Percentiles rank a stretch among this genome's conserved stretches.
Conservation (phyloP, 345 rosid species). For the Kernera saxatilis region DNA sequence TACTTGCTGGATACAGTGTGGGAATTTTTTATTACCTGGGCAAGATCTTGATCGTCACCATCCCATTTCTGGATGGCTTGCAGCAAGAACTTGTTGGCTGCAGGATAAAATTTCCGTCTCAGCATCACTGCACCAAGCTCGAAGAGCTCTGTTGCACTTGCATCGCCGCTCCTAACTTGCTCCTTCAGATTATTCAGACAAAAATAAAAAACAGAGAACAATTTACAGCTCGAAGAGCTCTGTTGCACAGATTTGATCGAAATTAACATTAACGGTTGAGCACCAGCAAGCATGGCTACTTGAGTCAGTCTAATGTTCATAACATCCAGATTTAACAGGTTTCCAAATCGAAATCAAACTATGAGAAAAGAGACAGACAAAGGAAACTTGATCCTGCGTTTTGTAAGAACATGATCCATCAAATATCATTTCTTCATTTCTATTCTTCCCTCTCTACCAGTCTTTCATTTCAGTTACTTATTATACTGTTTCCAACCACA, state of each 20-base stretch:
- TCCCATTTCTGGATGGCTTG: slow-evolving; percentile 97
- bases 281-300: not conserved
- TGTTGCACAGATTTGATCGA: not conserved
- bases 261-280: not conserved
- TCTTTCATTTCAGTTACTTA: not conserved
- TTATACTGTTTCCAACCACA: not conserved
- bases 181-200: slow-evolving; percentile 43
- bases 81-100: slow-evolving; percentile 74
- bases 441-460: not conserved
- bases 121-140: slow-evolving; percentile 98
- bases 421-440: not conserved
- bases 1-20: not conserved
- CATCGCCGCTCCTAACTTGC: slow-evolving; percentile 99
- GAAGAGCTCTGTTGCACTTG: slow-evolving; percentile 84
- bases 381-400: not conserved
- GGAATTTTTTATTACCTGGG: slow-evolving; percentile 50
- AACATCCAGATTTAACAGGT: not conserved
- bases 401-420: not conserved
- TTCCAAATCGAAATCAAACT: not conserved
- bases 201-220: not conserved
- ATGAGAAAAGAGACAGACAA: not conserved
- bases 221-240: no score
- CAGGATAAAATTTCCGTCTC: slow-evolving; percentile 84
- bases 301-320: not conserved
- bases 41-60: slow-evolving; percentile 97